Conservation (phyloP, 805 yeast genomes). For the Metschnikowia kofuensis region DNA sequence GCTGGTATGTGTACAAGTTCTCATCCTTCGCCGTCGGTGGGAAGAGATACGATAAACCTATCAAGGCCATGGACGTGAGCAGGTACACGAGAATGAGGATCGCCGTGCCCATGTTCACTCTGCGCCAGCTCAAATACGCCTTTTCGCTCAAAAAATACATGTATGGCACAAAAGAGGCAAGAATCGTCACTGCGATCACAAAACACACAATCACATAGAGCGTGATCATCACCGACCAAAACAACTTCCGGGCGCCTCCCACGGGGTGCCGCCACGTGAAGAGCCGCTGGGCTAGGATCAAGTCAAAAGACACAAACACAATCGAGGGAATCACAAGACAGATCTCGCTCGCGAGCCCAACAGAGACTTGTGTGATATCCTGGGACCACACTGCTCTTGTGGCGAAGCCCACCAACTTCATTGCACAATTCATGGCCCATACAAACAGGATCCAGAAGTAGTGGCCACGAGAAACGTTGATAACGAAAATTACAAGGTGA, state of each 20-base stretch:
- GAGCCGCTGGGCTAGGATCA: slow-evolving; percentile 23
- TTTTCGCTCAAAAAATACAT: slow-evolving; percentile 13
- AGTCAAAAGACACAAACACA: slow-evolving; percentile 18
- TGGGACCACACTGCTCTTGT: slow-evolving; percentile 18
- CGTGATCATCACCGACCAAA: slow-evolving; percentile 20
- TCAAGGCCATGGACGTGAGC: slow-evolving; percentile 47
- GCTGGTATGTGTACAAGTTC: slow-evolving; percentile 58
- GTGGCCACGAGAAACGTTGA: slow-evolving; percentile 21
- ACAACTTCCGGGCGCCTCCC: slow-evolving; percentile 21
- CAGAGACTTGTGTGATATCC: slow-evolving; percentile 13
- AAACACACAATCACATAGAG: slow-evolving; percentile 17
- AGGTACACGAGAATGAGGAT: slow-evolving; percentile 46
- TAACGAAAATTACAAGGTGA: slow-evolving; percentile 16
- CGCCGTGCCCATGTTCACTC: slow-evolving; percentile 29
- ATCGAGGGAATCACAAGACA: slow-evolving; percentile 19
- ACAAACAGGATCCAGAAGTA: slow-evolving; percentile 19
- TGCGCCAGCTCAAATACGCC: slow-evolving; percentile 21
- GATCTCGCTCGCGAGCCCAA: slow-evolving; percentile 19
- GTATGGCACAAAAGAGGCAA: slow-evolving; percentile 20
- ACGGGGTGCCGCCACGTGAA: slow-evolving; percentile 28
- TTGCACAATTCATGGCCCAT: slow-evolving; percentile 15
- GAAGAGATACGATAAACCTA: slow-evolving; percentile 50
- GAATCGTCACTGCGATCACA: slow-evolving; percentile 17
- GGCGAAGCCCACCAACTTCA: slow-evolving; percentile 17
- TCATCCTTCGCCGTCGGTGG: slow-evolving; percentile 53